Conservation (phyloP, 768 basidiomycete genomes). For the Kondoa subrosea region DNA sequence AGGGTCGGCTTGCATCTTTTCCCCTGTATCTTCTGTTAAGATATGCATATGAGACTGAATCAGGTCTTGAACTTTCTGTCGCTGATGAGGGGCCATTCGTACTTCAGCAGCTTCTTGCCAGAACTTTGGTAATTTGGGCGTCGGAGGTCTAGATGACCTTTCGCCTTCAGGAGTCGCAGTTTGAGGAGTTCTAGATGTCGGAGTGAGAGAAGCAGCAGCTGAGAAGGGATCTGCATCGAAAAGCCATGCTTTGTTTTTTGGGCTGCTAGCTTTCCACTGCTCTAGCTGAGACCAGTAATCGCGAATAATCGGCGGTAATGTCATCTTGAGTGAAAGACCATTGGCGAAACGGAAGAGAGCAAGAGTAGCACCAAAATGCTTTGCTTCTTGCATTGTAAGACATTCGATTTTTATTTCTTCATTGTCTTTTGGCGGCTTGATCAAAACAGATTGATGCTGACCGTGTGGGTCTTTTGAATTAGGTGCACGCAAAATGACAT, state of each 20-base stretch:
- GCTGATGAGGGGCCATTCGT: conserved; percentile 56
- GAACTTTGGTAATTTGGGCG: conserved; percentile 57
- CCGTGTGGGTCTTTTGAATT: conserved; percentile 44
- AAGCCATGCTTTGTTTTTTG: conserved; percentile 11
- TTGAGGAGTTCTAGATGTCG: conserved; percentile 13
- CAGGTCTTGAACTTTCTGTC: conserved; percentile 63
- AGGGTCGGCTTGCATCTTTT: conserved; percentile 4
- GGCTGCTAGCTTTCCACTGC: conserved; percentile 44
- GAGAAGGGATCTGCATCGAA: conserved; percentile 4
- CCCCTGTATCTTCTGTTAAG: background rate
- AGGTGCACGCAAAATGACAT: conserved; percentile 47
- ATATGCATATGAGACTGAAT: conserved; percentile 41
- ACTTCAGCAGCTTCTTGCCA: conserved; percentile 56
- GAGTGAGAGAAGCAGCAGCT: background rate
- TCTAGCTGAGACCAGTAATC: conserved; percentile 64
- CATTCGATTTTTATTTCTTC: conserved; percentile 34
- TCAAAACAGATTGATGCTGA: conserved; percentile 44
- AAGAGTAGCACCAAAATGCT: conserved; percentile 64
- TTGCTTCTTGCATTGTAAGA: conserved; percentile 59
- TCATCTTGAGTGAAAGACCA: conserved; percentile 39
- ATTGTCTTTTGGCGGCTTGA: conserved; percentile 53
- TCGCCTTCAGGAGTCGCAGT: conserved; percentile 14
- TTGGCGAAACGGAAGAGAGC: conserved; percentile 26
- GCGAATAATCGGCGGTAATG: conserved; percentile 65
- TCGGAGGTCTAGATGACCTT: conserved; percentile 31